Conservation (phyloP, 2,329 filamentous ascomycete genomes). For the Cercospora janseana region DNA sequence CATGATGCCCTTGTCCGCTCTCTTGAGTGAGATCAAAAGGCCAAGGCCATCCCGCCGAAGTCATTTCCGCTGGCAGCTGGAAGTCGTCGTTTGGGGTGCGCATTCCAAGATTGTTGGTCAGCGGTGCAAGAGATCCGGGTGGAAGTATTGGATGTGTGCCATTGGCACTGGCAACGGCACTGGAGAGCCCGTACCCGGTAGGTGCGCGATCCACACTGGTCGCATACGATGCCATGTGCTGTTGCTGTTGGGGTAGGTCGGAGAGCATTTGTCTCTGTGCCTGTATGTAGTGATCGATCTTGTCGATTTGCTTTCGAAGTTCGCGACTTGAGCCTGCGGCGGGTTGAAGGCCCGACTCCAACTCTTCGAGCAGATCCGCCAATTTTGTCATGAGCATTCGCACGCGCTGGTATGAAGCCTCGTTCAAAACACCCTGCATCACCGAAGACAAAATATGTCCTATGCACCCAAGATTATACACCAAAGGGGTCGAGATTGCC, state of each 20-base stretch:
- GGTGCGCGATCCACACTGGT: neutral
- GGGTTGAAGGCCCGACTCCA: conserved; percentile 45
- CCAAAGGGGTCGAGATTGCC: conserved; percentile 50
- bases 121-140: conserved; percentile 2
- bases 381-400: conserved; percentile 46
- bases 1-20: conserved; percentile 10
- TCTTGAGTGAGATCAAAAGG: conserved; percentile 28
- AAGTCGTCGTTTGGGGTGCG: conserved; percentile 36
- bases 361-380: conserved; percentile 47
- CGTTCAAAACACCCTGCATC: conserved; percentile 47
- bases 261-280: conserved; percentile 28
- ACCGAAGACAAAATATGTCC: conserved; percentile 51
- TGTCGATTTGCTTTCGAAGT: conserved; percentile 44
- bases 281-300: conserved; percentile 48
- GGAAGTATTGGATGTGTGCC: conserved; percentile 4
- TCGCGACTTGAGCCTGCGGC: conserved; percentile 43
- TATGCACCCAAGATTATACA: conserved; percentile 52
- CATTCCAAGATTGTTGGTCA: conserved; percentile 22
- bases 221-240: conserved; percentile 5
- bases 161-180: too few species aligned
- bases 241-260: conserved; percentile 5
- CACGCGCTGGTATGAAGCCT: conserved; percentile 44
- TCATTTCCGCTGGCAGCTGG: conserved; percentile 42
- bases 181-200: conserved; percentile 2
- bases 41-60: conserved; percentile 47